phyloP scores from a whole-genome alignment of 345 rosid genomes.

The Hirschfeldia incana region DNA sequence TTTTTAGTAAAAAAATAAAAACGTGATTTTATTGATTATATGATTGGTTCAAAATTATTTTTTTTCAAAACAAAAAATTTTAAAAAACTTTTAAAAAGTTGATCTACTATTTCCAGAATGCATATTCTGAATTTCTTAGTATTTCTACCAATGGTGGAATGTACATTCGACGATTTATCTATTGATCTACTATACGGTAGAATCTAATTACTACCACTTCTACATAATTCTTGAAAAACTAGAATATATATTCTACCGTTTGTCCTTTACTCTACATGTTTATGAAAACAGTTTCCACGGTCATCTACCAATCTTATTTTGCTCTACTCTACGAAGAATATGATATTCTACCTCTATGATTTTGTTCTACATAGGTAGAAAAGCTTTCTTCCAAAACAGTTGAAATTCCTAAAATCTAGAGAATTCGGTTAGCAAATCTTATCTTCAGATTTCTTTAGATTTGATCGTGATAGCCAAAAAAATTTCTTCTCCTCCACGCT shows the following conservation, averaged over 20 bases:
- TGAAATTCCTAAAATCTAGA: not conserved
- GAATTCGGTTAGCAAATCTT: not conserved
- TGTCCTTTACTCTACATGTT: not conserved
- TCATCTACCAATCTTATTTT: not conserved
- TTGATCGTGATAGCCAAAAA: no score
- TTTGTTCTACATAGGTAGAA: not conserved
- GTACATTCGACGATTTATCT: not conserved
- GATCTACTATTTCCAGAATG: not conserved
- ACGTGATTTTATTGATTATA: not conserved
- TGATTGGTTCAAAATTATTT: not conserved
- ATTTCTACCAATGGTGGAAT: not conserved
- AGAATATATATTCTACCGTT: not conserved
- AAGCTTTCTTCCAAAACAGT: not conserved
- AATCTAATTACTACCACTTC: not conserved
- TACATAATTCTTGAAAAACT: not conserved
- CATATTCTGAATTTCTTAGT: not conserved
- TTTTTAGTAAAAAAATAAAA: no score
- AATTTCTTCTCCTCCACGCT: not conserved
- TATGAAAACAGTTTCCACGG: not conserved
- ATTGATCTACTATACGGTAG: not conserved
- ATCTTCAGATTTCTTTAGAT: not conserved
- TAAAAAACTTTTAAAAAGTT: no score
- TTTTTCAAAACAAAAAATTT: no score
- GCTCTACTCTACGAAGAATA: not conserved
- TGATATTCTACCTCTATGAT: not conserved